These are phyloP conservation scores for Eucalyptus erythrocorys DNA, from an alignment of 345 rosid genomes.

Conservation along the genomic window DNA sequence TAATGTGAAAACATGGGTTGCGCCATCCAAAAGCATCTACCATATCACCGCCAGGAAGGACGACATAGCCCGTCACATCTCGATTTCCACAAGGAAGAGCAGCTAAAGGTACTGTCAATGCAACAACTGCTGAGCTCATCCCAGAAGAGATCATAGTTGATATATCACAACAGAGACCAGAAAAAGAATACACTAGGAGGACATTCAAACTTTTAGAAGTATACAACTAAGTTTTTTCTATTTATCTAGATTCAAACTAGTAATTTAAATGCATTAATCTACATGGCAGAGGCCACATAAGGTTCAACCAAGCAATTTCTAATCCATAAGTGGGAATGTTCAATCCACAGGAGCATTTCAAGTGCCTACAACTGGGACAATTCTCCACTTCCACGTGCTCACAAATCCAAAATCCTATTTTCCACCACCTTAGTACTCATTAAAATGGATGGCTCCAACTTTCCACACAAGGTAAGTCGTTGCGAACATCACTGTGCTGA, in stretches of 20 bases:
- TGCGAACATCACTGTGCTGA: slow-evolving; percentile 84
- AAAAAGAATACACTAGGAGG: background rate
- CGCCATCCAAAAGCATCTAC: background rate
- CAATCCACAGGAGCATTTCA: background rate
- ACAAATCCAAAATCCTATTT: background rate
- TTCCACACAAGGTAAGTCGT: slow-evolving; percentile 88
- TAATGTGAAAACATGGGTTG: background rate
- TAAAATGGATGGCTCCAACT: slow-evolving; percentile 86
- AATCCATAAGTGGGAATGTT: background rate
- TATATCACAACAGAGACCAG: background rate
- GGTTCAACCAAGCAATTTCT: background rate
- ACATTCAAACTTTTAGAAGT: background rate
- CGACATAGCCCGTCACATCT: background rate
- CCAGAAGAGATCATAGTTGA: background rate
- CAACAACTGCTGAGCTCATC: background rate
- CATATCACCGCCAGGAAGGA: background rate
- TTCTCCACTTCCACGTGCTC: background rate
- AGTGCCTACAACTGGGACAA: background rate
- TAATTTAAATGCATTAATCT: background rate
- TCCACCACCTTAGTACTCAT: slow-evolving; percentile 30
- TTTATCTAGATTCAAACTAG: background rate
- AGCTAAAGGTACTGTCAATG: background rate
- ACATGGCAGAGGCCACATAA: background rate
- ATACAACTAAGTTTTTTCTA: background rate
- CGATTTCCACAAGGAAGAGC: background rate